Evolutionary conservation across 2,329 filamentous ascomycete species (phyloP).

Genomic region (Talaromyces atroroseus): DNA sequence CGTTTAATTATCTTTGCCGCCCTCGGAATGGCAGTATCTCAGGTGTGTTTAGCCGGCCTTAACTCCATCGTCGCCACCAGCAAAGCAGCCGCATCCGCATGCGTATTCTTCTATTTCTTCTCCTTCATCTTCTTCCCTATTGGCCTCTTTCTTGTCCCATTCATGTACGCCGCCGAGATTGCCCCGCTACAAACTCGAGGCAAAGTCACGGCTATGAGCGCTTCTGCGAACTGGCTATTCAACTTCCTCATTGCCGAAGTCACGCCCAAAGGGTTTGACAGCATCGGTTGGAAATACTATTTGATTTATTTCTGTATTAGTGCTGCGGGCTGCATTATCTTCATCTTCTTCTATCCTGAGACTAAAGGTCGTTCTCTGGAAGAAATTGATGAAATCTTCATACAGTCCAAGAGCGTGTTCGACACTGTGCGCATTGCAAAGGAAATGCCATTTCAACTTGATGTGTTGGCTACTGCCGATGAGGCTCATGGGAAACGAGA

Average conservation of each 20-base stretch:
- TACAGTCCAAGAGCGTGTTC: conserved; percentile 13
- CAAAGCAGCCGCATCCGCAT: conserved; percentile 46
- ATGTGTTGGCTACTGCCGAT: conserved; percentile 13
- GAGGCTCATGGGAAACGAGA: background rate
- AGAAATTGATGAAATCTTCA: conserved; percentile 26
- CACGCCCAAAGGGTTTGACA: conserved; percentile 52
- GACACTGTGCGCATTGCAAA: conserved; percentile 18
- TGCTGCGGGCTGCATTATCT: conserved; percentile 38
- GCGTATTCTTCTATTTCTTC: conserved; percentile 19
- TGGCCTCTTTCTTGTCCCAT: conserved; percentile 12
- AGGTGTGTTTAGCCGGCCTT: conserved; percentile 41
- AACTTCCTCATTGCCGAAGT: conserved; percentile 57
- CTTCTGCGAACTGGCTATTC: conserved; percentile 52
- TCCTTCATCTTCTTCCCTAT: conserved; percentile 7
- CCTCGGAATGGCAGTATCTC: conserved; percentile 51
- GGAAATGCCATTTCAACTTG: conserved; percentile 19
- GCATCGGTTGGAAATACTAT: conserved; percentile 52
- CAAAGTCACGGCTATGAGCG: conserved; percentile 34
- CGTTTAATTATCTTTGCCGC: conserved; percentile 60
- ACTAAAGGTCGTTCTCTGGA: conserved; percentile 24
- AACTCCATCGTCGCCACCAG: conserved; percentile 29
- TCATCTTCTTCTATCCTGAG: conserved; percentile 36
- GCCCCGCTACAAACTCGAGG: conserved; percentile 5
- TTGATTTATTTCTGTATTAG: conserved; percentile 46
- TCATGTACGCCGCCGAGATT: conserved; percentile 14